Conservation (phyloP, 768 basidiomycete genomes). For the Termitomyces sp. region DNA sequence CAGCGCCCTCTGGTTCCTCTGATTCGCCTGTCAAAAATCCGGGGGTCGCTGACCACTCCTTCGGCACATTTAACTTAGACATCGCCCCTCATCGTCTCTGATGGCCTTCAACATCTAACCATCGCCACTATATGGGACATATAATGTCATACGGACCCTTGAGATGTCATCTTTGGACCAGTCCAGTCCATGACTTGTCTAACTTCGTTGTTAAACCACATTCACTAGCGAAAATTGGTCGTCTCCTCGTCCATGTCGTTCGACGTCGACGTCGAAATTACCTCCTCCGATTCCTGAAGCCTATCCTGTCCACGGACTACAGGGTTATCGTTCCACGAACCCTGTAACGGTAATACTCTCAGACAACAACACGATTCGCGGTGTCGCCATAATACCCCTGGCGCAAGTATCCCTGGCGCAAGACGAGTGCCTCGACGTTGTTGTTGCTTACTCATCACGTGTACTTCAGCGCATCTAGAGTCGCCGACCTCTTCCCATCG, state of each 20-base stretch:
- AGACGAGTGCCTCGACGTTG: too few species aligned
- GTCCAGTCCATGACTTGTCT: conserved; percentile 8
- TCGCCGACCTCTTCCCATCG: too few species aligned
- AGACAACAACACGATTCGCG: not conserved
- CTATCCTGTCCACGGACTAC: not conserved
- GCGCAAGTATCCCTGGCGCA: not conserved
- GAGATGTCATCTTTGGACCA: too few species aligned
- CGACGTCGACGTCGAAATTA: not conserved
- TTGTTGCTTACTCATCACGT: not conserved
- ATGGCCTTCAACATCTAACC: too few species aligned
- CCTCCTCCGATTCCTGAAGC: not conserved
- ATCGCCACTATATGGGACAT: too few species aligned
- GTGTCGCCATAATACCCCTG: not conserved
- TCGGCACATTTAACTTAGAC: too few species aligned
- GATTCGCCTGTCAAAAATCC: too few species aligned
- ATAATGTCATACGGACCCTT: too few species aligned
- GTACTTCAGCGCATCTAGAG: not conserved
- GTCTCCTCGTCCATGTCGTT: too few species aligned
- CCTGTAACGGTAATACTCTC: not conserved
- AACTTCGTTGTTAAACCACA: not conserved
- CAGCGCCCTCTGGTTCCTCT: too few species aligned
- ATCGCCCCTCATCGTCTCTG: too few species aligned
- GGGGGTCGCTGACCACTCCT: too few species aligned
- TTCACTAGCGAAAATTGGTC: not conserved
- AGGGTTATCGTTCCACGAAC: not conserved